Evolutionary conservation across 495 filamentous ascomycete species (phyloP), one percentile per base, ranked within the genome.

Genomic region (Hypoxylon fragiforme): DNA sequence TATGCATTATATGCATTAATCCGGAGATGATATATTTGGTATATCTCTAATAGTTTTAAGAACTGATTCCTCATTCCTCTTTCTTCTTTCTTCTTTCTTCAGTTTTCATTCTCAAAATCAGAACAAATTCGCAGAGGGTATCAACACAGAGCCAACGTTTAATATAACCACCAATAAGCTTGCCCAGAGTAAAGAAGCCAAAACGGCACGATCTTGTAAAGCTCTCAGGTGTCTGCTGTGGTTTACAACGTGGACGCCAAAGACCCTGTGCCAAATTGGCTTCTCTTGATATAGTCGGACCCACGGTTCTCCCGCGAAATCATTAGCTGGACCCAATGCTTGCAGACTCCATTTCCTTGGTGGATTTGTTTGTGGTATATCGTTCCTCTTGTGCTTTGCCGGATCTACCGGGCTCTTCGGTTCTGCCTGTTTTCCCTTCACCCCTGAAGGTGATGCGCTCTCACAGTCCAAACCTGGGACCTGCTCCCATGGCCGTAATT

Each of bases 401-500:
- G 60, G 57, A 7, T 69, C 66, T 16, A 13, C 13, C 3, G 18
- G 21, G 19, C 31, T 22, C 2, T 31, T 22, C 18, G 45, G 9
- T 8, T 46, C 40, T 11, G 24, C 22, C 16, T 41, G 57, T n/a
- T 7, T 28, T 15, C 1, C 22, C 1, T 36, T 20, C 7, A 22
- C 26, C 15, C 37, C 28, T 30, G 54, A 15, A 11, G 39, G 47
- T 53, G n/a, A n/a, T n/a, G 60, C 38, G 22, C 34, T 61, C 41
- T 50, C 49, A 14, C 44, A 31, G 19, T 32, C 76, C 60, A 14
- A 26, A 22, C 24, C 15, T 22, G 28, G 3, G 22, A 19, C 7
- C 28, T 49, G 68, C 64, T 89, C 86, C 87, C 87, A 90, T 0
- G 86, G 85, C 7, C 82, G 78, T 0, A 88, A 67, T 62, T 88